A percentile compares a stretch with the other conserved stretches of the same genome.
Conservation (phyloP, 2,329 filamentous ascomycete genomes). For the Sclerotinia nivalis region DNA sequence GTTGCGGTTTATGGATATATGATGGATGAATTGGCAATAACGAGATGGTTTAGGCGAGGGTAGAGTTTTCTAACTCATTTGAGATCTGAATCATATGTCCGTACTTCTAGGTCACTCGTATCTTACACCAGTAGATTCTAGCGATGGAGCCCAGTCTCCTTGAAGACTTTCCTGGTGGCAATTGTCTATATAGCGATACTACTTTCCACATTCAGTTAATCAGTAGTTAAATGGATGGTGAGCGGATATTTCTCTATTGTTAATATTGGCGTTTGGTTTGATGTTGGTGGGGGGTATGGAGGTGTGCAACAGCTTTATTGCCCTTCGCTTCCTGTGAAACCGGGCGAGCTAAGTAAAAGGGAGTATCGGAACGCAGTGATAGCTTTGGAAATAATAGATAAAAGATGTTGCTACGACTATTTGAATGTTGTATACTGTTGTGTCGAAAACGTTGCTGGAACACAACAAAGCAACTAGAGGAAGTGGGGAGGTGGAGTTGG, state of each 20-base stretch:
- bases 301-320: neutral
- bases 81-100: neutral
- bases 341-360: neutral
- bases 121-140: neutral
- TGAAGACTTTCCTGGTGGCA: neutral
- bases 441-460: neutral
- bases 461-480: neutral
- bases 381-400: neutral
- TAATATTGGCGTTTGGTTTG: neutral
- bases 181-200: neutral
- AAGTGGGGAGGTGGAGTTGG: neutral
- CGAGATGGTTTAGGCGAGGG: neutral
- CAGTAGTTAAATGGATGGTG: neutral
- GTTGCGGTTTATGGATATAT: neutral
- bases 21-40: neutral
- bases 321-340: neutral
- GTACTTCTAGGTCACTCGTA: neutral
- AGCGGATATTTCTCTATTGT: neutral
- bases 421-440: neutral
- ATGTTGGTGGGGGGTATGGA: neutral
- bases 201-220: neutral
- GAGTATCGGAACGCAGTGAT: neutral
- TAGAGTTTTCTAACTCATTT: neutral
- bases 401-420: neutral
- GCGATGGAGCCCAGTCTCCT: neutral